phyloP scores from a whole-genome alignment of 202 grass and related monocot species.

The Musa balbisiana region DNA sequence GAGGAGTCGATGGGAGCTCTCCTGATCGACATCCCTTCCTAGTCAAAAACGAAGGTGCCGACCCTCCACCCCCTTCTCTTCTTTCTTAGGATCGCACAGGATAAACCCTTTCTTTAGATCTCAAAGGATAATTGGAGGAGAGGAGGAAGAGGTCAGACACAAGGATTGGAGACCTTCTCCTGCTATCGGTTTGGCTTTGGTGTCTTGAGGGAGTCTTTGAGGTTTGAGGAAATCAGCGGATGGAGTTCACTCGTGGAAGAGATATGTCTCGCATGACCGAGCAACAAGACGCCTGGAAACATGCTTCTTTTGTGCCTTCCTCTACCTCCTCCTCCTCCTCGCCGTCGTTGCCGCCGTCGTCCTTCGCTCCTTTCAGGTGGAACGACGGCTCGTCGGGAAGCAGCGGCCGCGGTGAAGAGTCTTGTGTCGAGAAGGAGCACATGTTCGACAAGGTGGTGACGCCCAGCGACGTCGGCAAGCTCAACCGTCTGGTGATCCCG shows the following conservation, averaged over 20 bases:
- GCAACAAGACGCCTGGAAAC: constrained; percentile 17
- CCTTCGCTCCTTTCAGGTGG: constrained; percentile 33
- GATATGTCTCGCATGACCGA: neutral
- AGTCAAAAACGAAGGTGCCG: neutral
- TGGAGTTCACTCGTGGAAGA: constrained; percentile 3
- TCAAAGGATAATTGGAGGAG: no score
- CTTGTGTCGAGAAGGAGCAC: constrained; percentile 45
- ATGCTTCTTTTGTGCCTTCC: no score
- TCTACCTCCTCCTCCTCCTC: no score
- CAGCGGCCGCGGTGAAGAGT: constrained; percentile 49
- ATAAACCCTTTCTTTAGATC: no score
- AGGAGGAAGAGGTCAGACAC: no score
- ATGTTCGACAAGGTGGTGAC: constrained; percentile 50
- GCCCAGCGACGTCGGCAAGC: constrained; percentile 2
- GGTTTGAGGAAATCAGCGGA: neutral
- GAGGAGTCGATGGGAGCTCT: neutral
- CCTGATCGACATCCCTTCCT: constrained; percentile 2
- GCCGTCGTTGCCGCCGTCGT: constrained; percentile 18
- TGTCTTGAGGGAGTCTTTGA: no score
- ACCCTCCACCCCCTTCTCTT: neutral
- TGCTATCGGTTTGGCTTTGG: no score
- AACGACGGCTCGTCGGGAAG: constrained; percentile 11
- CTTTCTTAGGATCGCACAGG: neutral
- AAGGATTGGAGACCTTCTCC: no score
- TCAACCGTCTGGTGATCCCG: constrained; percentile 3